A percentile compares a stretch with the other conserved stretches of the same genome.
Conservation (phyloP, 208 protist genomes). For the Trichomonas gallinae region DNA sequence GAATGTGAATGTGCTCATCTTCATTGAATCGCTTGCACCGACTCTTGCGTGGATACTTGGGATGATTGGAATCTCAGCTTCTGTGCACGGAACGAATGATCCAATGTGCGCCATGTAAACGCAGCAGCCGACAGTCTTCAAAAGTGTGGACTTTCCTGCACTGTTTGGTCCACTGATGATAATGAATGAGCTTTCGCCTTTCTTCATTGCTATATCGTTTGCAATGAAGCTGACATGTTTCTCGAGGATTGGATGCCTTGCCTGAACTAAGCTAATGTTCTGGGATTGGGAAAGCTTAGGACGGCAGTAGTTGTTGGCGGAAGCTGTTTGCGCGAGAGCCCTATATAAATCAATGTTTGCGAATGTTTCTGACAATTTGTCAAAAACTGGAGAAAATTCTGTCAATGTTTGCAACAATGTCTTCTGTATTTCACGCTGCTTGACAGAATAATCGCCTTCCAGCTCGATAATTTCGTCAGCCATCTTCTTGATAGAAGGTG, state of each 20-base stretch:
- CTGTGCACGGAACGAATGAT: constrained; percentile 86
- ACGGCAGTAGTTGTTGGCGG: neutral
- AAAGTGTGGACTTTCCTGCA: constrained; percentile 67
- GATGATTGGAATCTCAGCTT: constrained; percentile 47
- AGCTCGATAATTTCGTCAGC: neutral
- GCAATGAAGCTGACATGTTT: neutral
- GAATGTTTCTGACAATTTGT: constrained; percentile 7
- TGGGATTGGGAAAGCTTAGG: neutral
- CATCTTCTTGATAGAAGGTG: neutral
- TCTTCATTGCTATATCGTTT: neutral
- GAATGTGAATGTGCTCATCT: constrained; percentile 95
- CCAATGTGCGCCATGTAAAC: constrained; percentile 93
- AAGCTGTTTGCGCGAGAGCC: neutral
- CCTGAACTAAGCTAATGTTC: neutral
- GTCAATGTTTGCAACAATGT: neutral
- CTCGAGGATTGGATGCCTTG: constrained; percentile 19
- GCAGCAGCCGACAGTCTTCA: constrained; percentile 72
- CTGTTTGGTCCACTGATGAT: constrained; percentile 15
- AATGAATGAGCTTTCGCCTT: neutral
- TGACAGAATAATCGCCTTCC: neutral
- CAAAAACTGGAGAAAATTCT: neutral
- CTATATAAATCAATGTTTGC: constrained; percentile 2
- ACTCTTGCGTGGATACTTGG: constrained; percentile 90
- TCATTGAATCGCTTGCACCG: constrained; percentile 80
- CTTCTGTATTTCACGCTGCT: neutral